phyloP scores from a whole-genome alignment of 2,329 filamentous ascomycete species.

The Fusarium sp. region DNA sequence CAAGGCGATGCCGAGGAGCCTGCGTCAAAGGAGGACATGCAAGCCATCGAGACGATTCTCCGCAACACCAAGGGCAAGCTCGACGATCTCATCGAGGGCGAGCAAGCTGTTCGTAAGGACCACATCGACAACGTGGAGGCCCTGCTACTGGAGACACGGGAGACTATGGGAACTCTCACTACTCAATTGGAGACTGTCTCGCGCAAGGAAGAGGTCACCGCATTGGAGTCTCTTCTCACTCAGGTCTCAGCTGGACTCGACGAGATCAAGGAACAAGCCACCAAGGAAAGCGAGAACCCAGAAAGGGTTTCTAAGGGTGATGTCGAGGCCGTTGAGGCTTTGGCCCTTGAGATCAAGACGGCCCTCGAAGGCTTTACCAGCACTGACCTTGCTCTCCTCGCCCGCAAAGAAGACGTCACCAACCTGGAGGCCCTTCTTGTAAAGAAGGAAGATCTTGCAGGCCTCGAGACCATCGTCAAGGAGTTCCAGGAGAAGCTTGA shows the following conservation, averaged over 20 bases:
- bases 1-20: slow-evolving; percentile 48
- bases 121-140: slow-evolving; percentile 74
- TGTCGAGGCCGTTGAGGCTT: slow-evolving; percentile 81
- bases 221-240: slow-evolving; percentile 80
- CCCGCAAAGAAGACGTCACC: slow-evolving; percentile 78
- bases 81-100: slow-evolving; percentile 81
- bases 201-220: slow-evolving; percentile 81
- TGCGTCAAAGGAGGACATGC: slow-evolving; percentile 78
- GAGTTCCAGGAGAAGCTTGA: slow-evolving; percentile 77
- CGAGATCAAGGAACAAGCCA: slow-evolving; percentile 72
- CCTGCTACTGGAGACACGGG: slow-evolving; percentile 77
- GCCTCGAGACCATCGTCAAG: slow-evolving; percentile 75
- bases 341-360: slow-evolving; percentile 86
- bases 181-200: slow-evolving; percentile 76
- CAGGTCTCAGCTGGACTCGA: slow-evolving; percentile 82
- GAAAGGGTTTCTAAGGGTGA: slow-evolving; percentile 84
- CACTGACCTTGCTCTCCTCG: slow-evolving; percentile 76
- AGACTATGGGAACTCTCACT: slow-evolving; percentile 74
- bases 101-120: slow-evolving; percentile 75
- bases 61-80: slow-evolving; percentile 89
- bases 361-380: slow-evolving; percentile 78
- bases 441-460: slow-evolving; percentile 75
- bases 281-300: slow-evolving; percentile 65
- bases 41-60: slow-evolving; percentile 90
- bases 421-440: slow-evolving; percentile 75